Percentiles rank a stretch among this genome's conserved stretches.
Evolutionary conservation across 352 stramenopile genomes (phyloP).

Genomic region (Blastocystis sp.): DNA sequence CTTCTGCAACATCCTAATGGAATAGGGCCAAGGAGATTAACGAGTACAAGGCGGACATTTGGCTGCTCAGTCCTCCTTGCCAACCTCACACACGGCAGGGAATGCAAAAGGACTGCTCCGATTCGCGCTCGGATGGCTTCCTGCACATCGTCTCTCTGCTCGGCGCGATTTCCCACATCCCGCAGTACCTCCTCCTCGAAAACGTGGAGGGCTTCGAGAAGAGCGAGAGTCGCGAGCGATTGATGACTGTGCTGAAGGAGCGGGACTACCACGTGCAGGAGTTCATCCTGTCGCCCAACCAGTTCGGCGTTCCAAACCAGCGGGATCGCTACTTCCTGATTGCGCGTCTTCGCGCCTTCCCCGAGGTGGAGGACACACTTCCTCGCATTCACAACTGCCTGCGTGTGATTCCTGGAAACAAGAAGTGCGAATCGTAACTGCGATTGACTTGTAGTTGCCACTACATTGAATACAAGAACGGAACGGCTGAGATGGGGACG

Average conservation of each 20-base stretch:
- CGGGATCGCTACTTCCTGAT: constrained; percentile 66
- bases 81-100: constrained; percentile 67
- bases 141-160: constrained; percentile 58
- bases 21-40: constrained; percentile 39
- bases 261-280: constrained; percentile 49
- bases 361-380: constrained; percentile 28
- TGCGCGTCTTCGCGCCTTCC: constrained; percentile 26
- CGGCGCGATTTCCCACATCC: not conserved
- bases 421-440: not conserved
- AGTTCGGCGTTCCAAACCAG: constrained; percentile 67
- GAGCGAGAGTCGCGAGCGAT: constrained; percentile 47
- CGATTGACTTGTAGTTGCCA: constrained; percentile 5
- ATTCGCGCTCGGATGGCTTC: constrained; percentile 62
- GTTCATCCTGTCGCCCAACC: constrained; percentile 68
- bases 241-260: constrained; percentile 23
- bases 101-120: constrained; percentile 43
- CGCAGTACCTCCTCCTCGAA: constrained; percentile 53
- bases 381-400: constrained; percentile 17
- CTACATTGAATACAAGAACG: constrained; percentile 62
- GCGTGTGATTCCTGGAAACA: constrained; percentile 31
- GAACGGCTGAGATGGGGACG: constrained; percentile 67
- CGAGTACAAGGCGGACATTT: constrained; percentile 35
- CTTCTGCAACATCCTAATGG: not conserved
- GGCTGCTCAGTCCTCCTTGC: constrained; percentile 68
- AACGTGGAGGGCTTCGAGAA: constrained; percentile 67